Percentiles rank a stretch among this genome's conserved stretches.
These are phyloP conservation scores for Spinellus fusiger DNA, from an alignment of 192 early-diverging fungal genomes.

Conservation along the genomic window DNA sequence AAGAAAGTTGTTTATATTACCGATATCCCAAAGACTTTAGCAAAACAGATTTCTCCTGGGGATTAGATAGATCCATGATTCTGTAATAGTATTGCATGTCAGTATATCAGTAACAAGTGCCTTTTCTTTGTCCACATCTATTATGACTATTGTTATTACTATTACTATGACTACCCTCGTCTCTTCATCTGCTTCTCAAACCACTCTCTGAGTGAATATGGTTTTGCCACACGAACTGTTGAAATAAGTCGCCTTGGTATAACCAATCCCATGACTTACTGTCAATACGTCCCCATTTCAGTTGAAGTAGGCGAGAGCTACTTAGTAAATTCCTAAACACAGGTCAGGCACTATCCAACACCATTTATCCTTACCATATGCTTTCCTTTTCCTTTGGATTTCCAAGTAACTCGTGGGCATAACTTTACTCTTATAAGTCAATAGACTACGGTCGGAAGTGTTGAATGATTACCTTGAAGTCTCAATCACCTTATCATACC, in stretches of 20 bases:
- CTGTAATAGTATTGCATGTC: conserved; percentile 9
- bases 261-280: conserved; percentile 14
- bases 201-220: conserved; percentile 64
- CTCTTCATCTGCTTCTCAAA: conserved; percentile 53
- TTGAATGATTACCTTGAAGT: conserved; percentile 43
- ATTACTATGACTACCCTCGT: conserved; percentile 45
- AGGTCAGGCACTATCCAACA: neutral
- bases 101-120: neutral
- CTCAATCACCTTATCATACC: conserved; percentile 84
- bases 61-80: conserved; percentile 26
- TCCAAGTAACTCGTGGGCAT: conserved; percentile 73
- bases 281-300: conserved; percentile 81
- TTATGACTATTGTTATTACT: neutral
- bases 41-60: conserved; percentile 34
- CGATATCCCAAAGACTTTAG: conserved; percentile 70
- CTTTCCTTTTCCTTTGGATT: conserved; percentile 77
- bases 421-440: conserved; percentile 29
- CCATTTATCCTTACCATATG: conserved; percentile 34
- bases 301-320: conserved; percentile 46
- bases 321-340: conserved; percentile 37
- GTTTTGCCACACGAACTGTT: conserved; percentile 65
- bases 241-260: neutral
- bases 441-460: neutral
- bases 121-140: neutral
- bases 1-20: conserved; percentile 15